Conservation (phyloP, 208 protist species). For the Crithidia fasciculata region DNA sequence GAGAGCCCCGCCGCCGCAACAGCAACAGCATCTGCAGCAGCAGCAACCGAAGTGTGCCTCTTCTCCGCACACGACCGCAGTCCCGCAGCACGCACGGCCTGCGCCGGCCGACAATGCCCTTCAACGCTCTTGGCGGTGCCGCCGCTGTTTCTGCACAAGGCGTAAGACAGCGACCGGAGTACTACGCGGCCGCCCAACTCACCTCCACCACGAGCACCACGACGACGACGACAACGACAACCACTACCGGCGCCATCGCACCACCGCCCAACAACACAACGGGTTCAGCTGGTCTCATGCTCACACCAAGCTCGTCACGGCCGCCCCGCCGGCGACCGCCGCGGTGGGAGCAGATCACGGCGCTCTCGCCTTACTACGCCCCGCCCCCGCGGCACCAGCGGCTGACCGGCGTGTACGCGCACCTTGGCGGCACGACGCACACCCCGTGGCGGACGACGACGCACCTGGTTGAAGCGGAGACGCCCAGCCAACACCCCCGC, state of each 20-base stretch:
- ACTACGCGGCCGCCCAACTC: no score
- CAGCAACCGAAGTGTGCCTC: not conserved
- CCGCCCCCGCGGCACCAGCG: not conserved
- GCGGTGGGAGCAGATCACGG: conserved; percentile 8
- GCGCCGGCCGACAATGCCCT: not conserved
- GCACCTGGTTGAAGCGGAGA: not conserved
- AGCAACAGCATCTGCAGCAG: not conserved
- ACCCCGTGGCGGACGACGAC: not conserved
- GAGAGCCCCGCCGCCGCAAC: no score
- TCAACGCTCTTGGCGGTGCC: not conserved
- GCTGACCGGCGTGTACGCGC: conserved; percentile 1
- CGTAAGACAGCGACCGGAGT: not conserved
- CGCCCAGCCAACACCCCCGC: not conserved
- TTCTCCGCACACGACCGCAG: not conserved
- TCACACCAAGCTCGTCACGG: no score
- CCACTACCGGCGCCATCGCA: no score
- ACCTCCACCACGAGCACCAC: no score
- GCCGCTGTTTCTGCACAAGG: not conserved
- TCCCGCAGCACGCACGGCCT: not conserved
- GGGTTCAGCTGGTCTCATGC: no score
- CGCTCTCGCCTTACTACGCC: conserved; percentile 14
- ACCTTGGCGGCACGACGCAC: not conserved
- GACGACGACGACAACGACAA: no score
- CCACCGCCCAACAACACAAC: no score
- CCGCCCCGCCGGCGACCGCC: not conserved